Conservation (phyloP, 169 alveolate genomes). For the Plasmodium gallinaceum region DNA sequence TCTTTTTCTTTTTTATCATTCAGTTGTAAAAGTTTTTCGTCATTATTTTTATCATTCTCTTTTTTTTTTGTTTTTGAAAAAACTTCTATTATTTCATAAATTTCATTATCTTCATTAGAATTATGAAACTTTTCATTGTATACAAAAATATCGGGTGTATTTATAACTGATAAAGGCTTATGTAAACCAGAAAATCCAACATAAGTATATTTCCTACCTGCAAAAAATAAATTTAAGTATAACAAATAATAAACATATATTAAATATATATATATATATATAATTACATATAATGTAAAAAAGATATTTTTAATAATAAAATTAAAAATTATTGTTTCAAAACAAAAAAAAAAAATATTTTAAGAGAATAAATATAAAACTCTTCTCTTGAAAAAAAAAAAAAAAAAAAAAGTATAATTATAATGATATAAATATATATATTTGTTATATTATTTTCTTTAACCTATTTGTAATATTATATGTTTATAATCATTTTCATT, state of each 20-base stretch:
- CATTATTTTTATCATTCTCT: neutral
- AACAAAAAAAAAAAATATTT: neutral
- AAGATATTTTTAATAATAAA: no score
- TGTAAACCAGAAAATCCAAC: slow-evolving; percentile 49
- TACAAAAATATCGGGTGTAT: slow-evolving; percentile 52
- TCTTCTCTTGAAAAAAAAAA: neutral
- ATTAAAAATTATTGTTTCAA: no score
- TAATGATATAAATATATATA: neutral
- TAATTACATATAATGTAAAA: neutral
- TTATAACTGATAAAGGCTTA: slow-evolving; percentile 39
- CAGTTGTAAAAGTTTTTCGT: neutral
- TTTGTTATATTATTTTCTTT: neutral
- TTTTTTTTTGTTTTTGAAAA: slow-evolving; percentile 11
- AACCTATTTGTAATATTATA: slow-evolving; percentile 66
- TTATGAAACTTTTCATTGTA: slow-evolving; percentile 66
- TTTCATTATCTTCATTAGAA: slow-evolving; percentile 11
- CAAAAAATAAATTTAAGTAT: neutral
- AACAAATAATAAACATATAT: neutral
- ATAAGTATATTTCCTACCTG: slow-evolving; percentile 74
- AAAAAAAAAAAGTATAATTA: neutral
- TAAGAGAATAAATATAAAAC: neutral
- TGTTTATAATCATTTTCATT: slow-evolving; percentile 66
- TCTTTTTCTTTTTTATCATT: neutral
- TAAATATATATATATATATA: neutral
- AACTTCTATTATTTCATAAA: slow-evolving; percentile 10